Evolutionary conservation across 1,284 basidiomycete species (phyloP).

Genomic region (Ustilago tritici): DNA sequence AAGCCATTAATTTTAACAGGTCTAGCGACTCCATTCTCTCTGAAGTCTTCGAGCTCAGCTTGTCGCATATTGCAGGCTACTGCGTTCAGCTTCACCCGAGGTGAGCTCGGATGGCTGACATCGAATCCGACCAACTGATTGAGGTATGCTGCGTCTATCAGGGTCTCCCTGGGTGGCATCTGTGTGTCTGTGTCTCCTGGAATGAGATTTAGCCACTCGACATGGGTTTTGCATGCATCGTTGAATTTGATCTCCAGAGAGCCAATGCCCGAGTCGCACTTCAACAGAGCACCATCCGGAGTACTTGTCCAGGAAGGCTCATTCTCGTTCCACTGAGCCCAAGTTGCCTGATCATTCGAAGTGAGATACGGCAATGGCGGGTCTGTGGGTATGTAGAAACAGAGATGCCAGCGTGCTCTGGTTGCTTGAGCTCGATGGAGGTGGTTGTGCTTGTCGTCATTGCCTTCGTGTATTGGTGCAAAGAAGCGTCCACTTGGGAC

Average conservation of each 20-base stretch:
- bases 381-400: slow-evolving; percentile 43
- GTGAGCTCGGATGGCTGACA: slow-evolving; percentile 21
- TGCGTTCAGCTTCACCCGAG: slow-evolving; percentile 34
- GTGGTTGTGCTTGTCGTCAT: slow-evolving; percentile 50
- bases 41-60: slow-evolving; percentile 33
- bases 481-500: slow-evolving; percentile 11
- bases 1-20: slow-evolving; percentile 21
- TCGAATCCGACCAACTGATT: slow-evolving; percentile 40
- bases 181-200: not conserved
- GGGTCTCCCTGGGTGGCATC: slow-evolving; percentile 23
- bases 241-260: slow-evolving; percentile 41
- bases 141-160: slow-evolving; percentile 41
- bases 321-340: slow-evolving; percentile 36
- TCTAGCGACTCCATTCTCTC: slow-evolving; percentile 19
- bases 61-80: slow-evolving; percentile 53
- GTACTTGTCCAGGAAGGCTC: slow-evolving; percentile 39
- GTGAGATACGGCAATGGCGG: slow-evolving; percentile 30
- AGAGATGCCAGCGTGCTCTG: slow-evolving; percentile 54
- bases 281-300: slow-evolving; percentile 25
- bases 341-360: slow-evolving; percentile 14
- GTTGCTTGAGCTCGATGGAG: slow-evolving; percentile 50
- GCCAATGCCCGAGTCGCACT: slow-evolving; percentile 40
- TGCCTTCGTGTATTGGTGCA: slow-evolving; percentile 33
- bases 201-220: slow-evolving; percentile 44
- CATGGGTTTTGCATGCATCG: slow-evolving; percentile 36